Evolutionary conservation across 2,329 filamentous ascomycete genomes (phyloP).

Genomic region (Xylariaceae sp.): DNA sequence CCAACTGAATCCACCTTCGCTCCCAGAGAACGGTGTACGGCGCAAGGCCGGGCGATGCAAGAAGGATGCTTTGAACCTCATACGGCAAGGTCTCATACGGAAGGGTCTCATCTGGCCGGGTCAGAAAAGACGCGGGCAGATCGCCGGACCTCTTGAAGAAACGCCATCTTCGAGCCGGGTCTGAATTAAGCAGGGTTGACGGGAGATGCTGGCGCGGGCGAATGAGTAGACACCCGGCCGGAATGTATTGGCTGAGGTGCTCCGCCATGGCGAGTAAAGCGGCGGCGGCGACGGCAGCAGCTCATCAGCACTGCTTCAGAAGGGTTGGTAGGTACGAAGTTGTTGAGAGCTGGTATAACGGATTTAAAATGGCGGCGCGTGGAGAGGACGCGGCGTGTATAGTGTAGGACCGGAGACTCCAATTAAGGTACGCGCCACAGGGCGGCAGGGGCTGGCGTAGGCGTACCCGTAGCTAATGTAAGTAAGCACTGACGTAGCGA

Average conservation of each 20-base stretch:
- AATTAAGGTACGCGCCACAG: too few relatives aligned
- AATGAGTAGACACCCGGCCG: slow-evolving; percentile 39
- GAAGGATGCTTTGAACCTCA: slow-evolving; percentile 30
- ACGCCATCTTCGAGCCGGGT: slow-evolving; percentile 28
- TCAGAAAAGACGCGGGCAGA: slow-evolving; percentile 7
- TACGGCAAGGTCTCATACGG: slow-evolving; percentile 18
- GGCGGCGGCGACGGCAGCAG: not conserved
- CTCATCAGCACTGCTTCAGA: not conserved
- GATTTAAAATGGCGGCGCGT: too few relatives aligned
- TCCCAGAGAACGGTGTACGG: slow-evolving; percentile 33
- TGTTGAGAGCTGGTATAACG: too few relatives aligned
- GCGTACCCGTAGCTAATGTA: too few relatives aligned
- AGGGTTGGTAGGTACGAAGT: too few relatives aligned
- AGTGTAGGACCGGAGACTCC: too few relatives aligned
- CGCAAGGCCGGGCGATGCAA: slow-evolving; percentile 26
- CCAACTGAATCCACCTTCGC: slow-evolving; percentile 43
- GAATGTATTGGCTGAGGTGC: slow-evolving; percentile 35
- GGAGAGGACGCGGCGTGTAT: too few relatives aligned
- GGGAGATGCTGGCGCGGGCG: slow-evolving; percentile 20
- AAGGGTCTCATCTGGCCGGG: too few relatives aligned
- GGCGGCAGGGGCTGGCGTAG: too few relatives aligned
- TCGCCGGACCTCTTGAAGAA: slow-evolving; percentile 27
- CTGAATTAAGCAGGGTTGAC: slow-evolving; percentile 10
- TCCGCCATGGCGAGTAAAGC: slow-evolving; percentile 19
- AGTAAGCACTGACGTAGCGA: too few relatives aligned